phyloP scores from a whole-genome alignment of 257 asterid genomes.

The Solanum stenotomum region DNA sequence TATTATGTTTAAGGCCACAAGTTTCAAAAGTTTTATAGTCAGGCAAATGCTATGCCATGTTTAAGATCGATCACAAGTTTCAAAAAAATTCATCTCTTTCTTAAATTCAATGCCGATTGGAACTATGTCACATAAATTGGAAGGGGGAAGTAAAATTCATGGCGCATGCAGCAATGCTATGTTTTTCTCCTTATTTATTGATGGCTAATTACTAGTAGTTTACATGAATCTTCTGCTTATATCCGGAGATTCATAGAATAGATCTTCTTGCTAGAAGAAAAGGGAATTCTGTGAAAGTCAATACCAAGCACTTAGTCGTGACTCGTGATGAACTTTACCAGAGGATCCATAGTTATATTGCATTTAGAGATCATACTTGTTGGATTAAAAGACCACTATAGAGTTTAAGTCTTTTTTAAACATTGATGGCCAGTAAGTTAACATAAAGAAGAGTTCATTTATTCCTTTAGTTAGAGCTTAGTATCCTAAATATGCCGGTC shows the following conservation, averaged over 20 bases:
- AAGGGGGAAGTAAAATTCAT: background rate
- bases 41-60: background rate
- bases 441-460: background rate
- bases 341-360: background rate
- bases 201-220: background rate
- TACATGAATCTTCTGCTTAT: background rate
- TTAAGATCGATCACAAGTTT: background rate
- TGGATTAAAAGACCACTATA: background rate
- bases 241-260: background rate
- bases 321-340: background rate
- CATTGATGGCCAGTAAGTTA: background rate
- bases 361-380: background rate
- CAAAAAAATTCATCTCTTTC: background rate
- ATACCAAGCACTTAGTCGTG: background rate
- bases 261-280: background rate
- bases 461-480: background rate
- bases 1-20: background rate
- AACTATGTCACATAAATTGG: background rate
- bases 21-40: background rate
- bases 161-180: background rate
- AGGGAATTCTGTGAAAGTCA: background rate
- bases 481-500: background rate
- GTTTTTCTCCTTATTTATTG: background rate
- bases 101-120: background rate
- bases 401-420: background rate